Evolutionary conservation across 108 stramenopile genomes (phyloP), one percentile per base, ranked within the genome.

Genomic region (Skeletonema potamos): DNA sequence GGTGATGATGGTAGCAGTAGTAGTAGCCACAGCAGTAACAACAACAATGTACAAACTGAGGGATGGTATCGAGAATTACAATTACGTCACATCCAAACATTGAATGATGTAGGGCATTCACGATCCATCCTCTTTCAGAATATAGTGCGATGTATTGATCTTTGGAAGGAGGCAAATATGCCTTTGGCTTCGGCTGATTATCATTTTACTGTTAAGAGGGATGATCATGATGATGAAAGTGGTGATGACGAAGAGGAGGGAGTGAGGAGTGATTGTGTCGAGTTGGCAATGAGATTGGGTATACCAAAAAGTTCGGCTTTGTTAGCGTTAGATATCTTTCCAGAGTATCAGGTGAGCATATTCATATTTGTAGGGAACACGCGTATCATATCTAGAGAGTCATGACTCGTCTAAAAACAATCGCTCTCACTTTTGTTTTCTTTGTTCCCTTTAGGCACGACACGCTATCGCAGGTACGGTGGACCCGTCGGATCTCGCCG

Each of bases 91-190:
- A 60, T 76, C 27, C 75, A 68, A 58, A 79, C 83, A 10, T 58
- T 84, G 48, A 72, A 68, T 51, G 79, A 84, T 67, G 65, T 76
- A 18, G 74, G 71, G 26, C 79, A 84, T 29, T 81, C 79, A 18
- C 65, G 74, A 12, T 72, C 71, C 0, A 81, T 76, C 10, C 48
- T 84, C 2, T 55, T 68, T 54, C 79, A 81, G 33, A 70, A 82
- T 69, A 74, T 83, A 68, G 74, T 82, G 1, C 57, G 82, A n/a
- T 85, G 82, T 70, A 72, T 85, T 73, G 85, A 85, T 58, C 54
- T 85, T n/a, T 85, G 85, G 85, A 85, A 85, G 55, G 85, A 85
- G 74, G 75, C 85, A 9, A 68, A 68, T 33, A 41, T 85, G 34
- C 79, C 78, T 34, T 51, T 64, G 18, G 66, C 81, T 37, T 36